Percentiles rank a stretch among this genome's conserved stretches.
Conservation (phyloP, 495 filamentous ascomycete species). For the Penicillium maclennaniae region DNA sequence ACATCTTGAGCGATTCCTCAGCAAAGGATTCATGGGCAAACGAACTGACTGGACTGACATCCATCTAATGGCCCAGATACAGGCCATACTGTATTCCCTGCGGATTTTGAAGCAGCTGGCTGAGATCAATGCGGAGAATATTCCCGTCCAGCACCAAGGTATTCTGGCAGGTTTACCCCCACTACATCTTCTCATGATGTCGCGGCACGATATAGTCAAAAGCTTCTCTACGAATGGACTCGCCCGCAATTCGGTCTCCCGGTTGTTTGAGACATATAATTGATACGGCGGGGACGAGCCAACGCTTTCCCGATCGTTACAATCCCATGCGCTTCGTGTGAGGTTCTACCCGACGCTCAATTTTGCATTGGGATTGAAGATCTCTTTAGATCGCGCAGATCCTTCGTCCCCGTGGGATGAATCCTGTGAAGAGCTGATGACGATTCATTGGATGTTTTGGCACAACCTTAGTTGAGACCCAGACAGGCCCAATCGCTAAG, state of each 20-base stretch:
- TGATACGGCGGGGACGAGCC: not conserved
- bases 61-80: slow-evolving; percentile 60
- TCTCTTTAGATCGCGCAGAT: not conserved
- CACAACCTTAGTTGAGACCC: not conserved
- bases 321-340: not conserved
- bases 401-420: not conserved
- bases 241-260: slow-evolving; percentile 9
- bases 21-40: slow-evolving; percentile 22
- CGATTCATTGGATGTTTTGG: not conserved
- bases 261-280: slow-evolving; percentile 15
- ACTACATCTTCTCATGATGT: slow-evolving; percentile 29
- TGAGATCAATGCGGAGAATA: slow-evolving; percentile 14
- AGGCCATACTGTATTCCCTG: slow-evolving; percentile 62
- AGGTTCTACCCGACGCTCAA: not conserved
- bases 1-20: slow-evolving; percentile 24
- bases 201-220: slow-evolving; percentile 18
- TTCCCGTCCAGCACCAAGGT: slow-evolving; percentile 1
- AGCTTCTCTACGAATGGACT: slow-evolving; percentile 7
- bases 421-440: not conserved
- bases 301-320: not conserved
- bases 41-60: slow-evolving; percentile 53
- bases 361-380: not conserved
- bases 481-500: not conserved
- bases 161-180: slow-evolving; percentile 29
- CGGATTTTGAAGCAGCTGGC: slow-evolving; percentile 60